A percentile compares a stretch with the other conserved stretches of the same genome.
Conservation (phyloP, 1,284 basidiomycete species). For the Cutaneotrichosporon cutaneum region DNA sequence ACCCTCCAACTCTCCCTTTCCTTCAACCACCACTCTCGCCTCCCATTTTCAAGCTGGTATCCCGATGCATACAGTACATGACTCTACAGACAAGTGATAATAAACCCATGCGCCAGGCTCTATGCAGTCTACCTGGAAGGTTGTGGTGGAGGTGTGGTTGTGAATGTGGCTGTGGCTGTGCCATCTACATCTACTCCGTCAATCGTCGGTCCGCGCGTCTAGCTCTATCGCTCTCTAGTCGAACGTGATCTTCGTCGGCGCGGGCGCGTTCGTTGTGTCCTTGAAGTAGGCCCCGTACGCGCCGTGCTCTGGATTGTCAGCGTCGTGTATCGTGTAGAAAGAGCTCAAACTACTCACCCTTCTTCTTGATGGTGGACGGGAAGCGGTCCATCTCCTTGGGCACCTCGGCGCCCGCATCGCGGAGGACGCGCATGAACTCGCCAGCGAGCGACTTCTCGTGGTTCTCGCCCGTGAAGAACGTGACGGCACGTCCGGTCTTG, state of each 20-base stretch:
- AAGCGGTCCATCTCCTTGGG: conserved; percentile 80
- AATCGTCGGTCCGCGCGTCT: not conserved
- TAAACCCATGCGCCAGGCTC: conserved; percentile 1
- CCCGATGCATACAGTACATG: conserved; percentile 8
- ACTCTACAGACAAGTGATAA: conserved; percentile 8
- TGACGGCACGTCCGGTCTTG: conserved; percentile 85
- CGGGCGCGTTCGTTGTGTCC: conserved; percentile 70
- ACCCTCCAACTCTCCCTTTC: not conserved
- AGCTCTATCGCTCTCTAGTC: conserved; percentile 42
- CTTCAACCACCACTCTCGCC: not conserved
- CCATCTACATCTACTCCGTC: not conserved
- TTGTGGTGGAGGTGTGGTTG: not conserved
- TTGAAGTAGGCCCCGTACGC: conserved; percentile 69
- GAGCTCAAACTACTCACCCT: conserved; percentile 56
- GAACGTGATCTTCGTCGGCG: conserved; percentile 87
- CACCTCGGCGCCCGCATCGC: conserved; percentile 74
- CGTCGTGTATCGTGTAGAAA: not conserved
- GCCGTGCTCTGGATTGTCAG: conserved; percentile 39
- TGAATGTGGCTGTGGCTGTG: not conserved
- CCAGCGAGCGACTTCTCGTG: conserved; percentile 88
- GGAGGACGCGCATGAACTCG: conserved; percentile 85
- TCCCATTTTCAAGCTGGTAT: not conserved
- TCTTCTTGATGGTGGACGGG: conserved; percentile 97
- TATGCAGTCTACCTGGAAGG: conserved; percentile 6
- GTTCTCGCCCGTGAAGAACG: conserved; percentile 89